These are phyloP conservation scores for Ophiostoma angusticollis DNA, from an alignment of 2,329 filamentous ascomycete species.

Conservation along the genomic window DNA sequence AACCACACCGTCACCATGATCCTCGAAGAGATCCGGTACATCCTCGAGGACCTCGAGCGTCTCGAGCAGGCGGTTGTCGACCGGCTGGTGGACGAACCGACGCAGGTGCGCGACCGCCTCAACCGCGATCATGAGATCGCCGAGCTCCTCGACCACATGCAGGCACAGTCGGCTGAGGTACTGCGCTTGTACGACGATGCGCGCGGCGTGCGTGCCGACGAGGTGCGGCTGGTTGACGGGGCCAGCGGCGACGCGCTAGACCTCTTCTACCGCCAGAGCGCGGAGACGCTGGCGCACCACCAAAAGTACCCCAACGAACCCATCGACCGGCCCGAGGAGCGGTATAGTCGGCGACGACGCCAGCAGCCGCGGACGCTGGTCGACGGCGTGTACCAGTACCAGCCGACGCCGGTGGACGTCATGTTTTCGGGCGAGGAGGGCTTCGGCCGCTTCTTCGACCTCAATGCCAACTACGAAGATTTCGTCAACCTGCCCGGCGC, in stretches of 20 bases:
- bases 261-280: constrained; percentile 78
- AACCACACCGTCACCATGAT: constrained; percentile 53
- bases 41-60: constrained; percentile 93
- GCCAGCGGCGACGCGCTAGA: constrained; percentile 70
- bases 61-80: constrained; percentile 90
- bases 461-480: constrained; percentile 71
- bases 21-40: constrained; percentile 82
- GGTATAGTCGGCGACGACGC: constrained; percentile 55
- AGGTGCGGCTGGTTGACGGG: constrained; percentile 65
- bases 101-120: constrained; percentile 81
- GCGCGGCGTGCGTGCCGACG: constrained; percentile 56
- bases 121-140: constrained; percentile 86
- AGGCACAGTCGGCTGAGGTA: constrained; percentile 69
- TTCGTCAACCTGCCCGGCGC: constrained; percentile 82
- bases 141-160: constrained; percentile 75
- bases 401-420: constrained; percentile 62
- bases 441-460: constrained; percentile 83
- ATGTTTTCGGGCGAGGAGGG: constrained; percentile 95
- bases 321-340: constrained; percentile 85
- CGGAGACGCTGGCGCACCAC: constrained; percentile 76
- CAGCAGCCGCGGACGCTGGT: constrained; percentile 16
- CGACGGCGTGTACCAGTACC: constrained; percentile 23
- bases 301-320: constrained; percentile 85
- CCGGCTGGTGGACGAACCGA: constrained; percentile 76
- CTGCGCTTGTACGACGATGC: constrained; percentile 75